Percentiles rank a stretch among this genome's conserved stretches.
phyloP scores from a whole-genome alignment of 192 early-diverging fungal genomes.

The Coemansia sp. region DNA sequence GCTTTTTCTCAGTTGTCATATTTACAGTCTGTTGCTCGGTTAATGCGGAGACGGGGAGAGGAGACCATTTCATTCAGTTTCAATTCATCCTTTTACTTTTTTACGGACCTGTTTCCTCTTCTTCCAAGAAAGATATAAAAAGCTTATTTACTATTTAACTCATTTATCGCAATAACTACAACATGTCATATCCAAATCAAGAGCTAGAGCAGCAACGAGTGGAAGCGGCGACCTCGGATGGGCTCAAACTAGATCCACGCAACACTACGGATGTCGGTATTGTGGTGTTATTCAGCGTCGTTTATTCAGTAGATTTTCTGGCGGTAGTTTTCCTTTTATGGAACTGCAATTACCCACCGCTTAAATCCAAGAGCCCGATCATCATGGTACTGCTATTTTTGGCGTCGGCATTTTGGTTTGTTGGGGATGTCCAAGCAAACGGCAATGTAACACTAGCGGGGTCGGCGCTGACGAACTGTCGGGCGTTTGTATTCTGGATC shows the following conservation, averaged over 20 bases:
- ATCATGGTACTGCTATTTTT: constrained; percentile 25
- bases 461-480: constrained; percentile 21
- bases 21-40: too few relatives aligned
- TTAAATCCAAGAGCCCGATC: constrained; percentile 31
- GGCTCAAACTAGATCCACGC: constrained; percentile 17
- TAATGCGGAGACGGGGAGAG: too few relatives aligned
- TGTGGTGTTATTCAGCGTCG: constrained; percentile 2
- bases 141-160: too few relatives aligned
- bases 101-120: too few relatives aligned
- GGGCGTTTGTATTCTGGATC: constrained; percentile 34
- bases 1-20: too few relatives aligned
- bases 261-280: constrained; percentile 11
- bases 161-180: too few relatives aligned
- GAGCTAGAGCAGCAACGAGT: constrained; percentile 27
- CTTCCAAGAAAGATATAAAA: too few relatives aligned
- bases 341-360: constrained; percentile 42
- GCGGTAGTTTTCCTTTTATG: constrained; percentile 25
- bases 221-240: constrained; percentile 8
- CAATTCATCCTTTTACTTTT: too few relatives aligned
- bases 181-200: too few relatives aligned
- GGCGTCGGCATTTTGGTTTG: constrained; percentile 27
- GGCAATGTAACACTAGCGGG: constrained; percentile 21
- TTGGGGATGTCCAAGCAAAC: constrained; percentile 39
- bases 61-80: too few relatives aligned
- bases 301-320: constrained; percentile 23